These are phyloP conservation scores for Diplocarpon rosae DNA, from an alignment of 2,329 filamentous ascomycete species.

Conservation along the genomic window DNA sequence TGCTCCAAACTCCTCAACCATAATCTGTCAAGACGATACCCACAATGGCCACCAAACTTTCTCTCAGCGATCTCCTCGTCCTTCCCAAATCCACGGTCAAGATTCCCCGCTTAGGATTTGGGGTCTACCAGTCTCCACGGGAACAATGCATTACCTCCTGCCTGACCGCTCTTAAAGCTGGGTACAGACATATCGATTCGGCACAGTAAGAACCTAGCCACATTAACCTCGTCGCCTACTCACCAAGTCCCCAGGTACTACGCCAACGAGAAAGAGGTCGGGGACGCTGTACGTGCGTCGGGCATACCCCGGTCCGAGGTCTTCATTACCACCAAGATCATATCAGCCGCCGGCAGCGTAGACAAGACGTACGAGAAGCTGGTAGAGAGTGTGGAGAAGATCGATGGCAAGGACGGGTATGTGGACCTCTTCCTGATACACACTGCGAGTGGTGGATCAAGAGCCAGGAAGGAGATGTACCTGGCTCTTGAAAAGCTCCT, in stretches of 20 bases:
- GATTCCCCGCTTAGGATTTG: constrained; percentile 61
- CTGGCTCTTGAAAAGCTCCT: constrained; percentile 51
- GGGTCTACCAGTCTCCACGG: constrained; percentile 52
- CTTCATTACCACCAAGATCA: constrained; percentile 63
- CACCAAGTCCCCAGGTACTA: constrained; percentile 41
- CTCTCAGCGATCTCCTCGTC: constrained; percentile 12
- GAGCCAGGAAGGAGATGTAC: constrained; percentile 52
- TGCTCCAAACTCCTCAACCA: too few relatives aligned
- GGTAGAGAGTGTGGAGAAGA: constrained; percentile 50
- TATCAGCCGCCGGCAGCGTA: constrained; percentile 39
- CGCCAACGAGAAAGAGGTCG: constrained; percentile 56
- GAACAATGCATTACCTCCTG: constrained; percentile 46
- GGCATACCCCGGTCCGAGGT: constrained; percentile 45
- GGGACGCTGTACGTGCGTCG: constrained; percentile 47
- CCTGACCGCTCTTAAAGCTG: constrained; percentile 42
- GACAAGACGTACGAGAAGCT: constrained; percentile 49
- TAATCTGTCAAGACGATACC: too few relatives aligned
- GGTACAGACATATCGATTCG: constrained; percentile 56
- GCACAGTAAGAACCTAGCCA: constrained; percentile 31
- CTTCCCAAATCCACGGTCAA: constrained; percentile 29
- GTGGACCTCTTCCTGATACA: constrained; percentile 65
- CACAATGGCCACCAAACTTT: constrained; percentile 15
- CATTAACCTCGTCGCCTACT: not conserved
- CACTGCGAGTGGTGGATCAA: constrained; percentile 43
- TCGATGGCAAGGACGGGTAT: constrained; percentile 47